Evolutionary conservation across 108 stramenopile genomes (phyloP), one percentile per base, ranked within the genome.

Genomic region (Cyclotella baltica): DNA sequence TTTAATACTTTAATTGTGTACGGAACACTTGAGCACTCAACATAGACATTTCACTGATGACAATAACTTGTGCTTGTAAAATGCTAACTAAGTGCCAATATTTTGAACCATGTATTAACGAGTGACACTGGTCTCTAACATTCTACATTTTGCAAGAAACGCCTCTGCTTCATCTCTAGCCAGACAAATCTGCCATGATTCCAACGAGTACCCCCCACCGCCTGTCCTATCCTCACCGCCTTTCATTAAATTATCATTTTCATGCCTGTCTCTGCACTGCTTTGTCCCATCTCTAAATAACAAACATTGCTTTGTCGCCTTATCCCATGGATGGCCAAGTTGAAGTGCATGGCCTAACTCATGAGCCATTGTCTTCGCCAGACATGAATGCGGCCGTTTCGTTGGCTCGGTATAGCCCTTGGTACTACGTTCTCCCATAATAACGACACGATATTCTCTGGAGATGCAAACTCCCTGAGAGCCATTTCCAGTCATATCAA

Each of bases 101-200:
- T 48, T 48, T n/a, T n/a, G 1, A 48, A 1, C 6, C 4, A 4
- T 1, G 22, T 13, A 20, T 27, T 6, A 22, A 57, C 22, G 1
- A 4, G 1, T 29, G 11, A 2, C 55, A 25, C 55, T 13, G 27
- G 2, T 1, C n/a, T 62, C 19, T 19, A 5, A 33, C 31, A 46
- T 4, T 1, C 9, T 25, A 13, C 64, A 65, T 11, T 25, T 4
- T 59, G 46, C 27, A 23, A 75, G 37, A 68, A 75, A 75, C n/a
- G 3, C 10, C 3, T 13, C 9, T 19, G 74, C 74, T 8, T 75
- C 56, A 18, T 68, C 65, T 22, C 74, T 66, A 51, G 65, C 74
- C 29, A 75, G 74, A 48, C 74, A 75, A 46, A 75, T 75, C 20
- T 75, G 74, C 74, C 74, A 75, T 25, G 55, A 33, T 35, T 75